Evolutionary conservation across 164 flowering plant species (phyloP).

Genomic region (Annona squamosa): DNA sequence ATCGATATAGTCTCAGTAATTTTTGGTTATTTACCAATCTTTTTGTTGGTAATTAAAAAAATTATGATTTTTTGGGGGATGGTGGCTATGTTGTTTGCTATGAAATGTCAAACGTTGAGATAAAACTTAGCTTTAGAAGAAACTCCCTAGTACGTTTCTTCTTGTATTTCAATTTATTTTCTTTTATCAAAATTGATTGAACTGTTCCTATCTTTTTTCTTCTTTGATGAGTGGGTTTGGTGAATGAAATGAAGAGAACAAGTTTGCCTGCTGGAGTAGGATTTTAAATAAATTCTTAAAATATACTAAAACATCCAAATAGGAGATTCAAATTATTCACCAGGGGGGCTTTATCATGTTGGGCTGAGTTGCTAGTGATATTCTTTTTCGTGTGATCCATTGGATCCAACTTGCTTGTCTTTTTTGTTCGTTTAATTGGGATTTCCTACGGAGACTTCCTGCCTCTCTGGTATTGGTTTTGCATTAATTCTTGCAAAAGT

Average conservation of each 20-base stretch:
- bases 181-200: neutral
- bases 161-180: neutral
- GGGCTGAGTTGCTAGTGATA: no score
- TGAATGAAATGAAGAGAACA: no score
- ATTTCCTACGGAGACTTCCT: no score
- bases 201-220: neutral
- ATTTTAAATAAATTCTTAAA: neutral
- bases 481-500: no score
- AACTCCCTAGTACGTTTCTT: slow-evolving; percentile 64
- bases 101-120: slow-evolving; percentile 88
- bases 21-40: no score
- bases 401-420: no score
- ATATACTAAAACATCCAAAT: neutral
- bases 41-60: neutral
- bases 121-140: slow-evolving; percentile 82
- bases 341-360: neutral
- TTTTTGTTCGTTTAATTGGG: no score
- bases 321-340: neutral
- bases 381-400: no score
- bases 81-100: slow-evolving; percentile 85
- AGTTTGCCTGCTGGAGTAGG: neutral
- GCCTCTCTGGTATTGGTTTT: no score
- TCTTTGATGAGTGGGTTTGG: no score
- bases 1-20: no score
- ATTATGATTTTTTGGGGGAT: slow-evolving; percentile 45